Conservation (phyloP, 2,329 filamentous ascomycete species). For the Aaosphaeria pasadenensis region DNA sequence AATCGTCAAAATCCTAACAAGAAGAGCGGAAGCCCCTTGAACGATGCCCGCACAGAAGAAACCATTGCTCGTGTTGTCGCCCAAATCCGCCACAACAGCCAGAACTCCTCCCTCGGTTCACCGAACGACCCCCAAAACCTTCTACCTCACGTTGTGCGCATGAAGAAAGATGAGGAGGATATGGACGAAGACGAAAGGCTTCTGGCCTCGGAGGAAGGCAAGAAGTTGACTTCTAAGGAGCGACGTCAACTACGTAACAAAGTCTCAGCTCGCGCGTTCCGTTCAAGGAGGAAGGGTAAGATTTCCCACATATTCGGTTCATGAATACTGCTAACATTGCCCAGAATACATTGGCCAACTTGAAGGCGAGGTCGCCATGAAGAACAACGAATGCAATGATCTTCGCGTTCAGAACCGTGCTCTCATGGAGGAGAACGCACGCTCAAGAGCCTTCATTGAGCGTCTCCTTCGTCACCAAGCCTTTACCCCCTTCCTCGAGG, state of each 20-base stretch:
- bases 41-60: constrained; percentile 64
- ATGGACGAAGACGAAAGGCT: constrained; percentile 98
- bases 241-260: constrained; percentile 97
- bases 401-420: constrained; percentile 78
- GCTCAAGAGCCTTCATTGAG: constrained; percentile 78
- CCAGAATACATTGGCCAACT: constrained; percentile 95
- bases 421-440: constrained; percentile 81
- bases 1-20: constrained; percentile 21
- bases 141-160: constrained; percentile 66
- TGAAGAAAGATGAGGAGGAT: constrained; percentile 93
- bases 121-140: constrained; percentile 51
- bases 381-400: constrained; percentile 79
- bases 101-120: constrained; percentile 46
- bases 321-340: constrained; percentile 47
- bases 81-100: constrained; percentile 78
- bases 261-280: constrained; percentile 95
- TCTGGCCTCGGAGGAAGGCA: constrained; percentile 93
- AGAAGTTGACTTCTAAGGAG: constrained; percentile 98
- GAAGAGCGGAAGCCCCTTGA: constrained; percentile 35
- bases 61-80: constrained; percentile 91
- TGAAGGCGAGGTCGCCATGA: constrained; percentile 80
- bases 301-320: not conserved
- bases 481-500: constrained; percentile 47
- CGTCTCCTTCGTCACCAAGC: constrained; percentile 58
- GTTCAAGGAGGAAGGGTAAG: constrained; percentile 95